Percentiles rank a stretch among this genome's conserved stretches.
Evolutionary conservation across 2,329 filamentous ascomycete genomes (phyloP).

Genomic region (Pseudonectria foliicola): DNA sequence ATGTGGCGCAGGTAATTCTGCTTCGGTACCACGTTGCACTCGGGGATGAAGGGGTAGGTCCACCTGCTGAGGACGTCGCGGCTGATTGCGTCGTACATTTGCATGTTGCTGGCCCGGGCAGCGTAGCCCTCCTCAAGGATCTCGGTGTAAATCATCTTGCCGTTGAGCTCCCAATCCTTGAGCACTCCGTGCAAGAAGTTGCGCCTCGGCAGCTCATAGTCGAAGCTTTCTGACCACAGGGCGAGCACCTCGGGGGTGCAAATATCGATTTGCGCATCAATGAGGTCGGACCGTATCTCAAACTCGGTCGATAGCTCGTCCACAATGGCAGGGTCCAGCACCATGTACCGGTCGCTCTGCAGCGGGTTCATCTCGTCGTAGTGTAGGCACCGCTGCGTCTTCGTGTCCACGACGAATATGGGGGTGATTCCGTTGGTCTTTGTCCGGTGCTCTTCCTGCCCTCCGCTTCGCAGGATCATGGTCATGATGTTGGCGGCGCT

Average conservation of each 20-base stretch:
- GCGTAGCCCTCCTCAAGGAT: conserved; percentile 79
- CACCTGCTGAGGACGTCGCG: conserved; percentile 80
- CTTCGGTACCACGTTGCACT: conserved; percentile 73
- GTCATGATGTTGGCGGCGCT: conserved; percentile 98
- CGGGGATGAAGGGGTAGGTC: conserved; percentile 83
- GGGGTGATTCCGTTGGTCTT: conserved; percentile 70
- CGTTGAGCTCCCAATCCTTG: conserved; percentile 95
- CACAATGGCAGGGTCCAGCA: conserved; percentile 73
- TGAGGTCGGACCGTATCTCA: conserved; percentile 77
- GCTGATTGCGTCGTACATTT: conserved; percentile 83
- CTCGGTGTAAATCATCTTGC: conserved; percentile 91
- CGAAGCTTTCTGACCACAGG: conserved; percentile 95
- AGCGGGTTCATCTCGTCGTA: conserved; percentile 84
- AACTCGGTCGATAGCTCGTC: conserved; percentile 63
- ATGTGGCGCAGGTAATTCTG: conserved; percentile 68
- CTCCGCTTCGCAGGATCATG: conserved; percentile 76
- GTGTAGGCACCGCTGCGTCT: conserved; percentile 75
- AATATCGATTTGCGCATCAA: conserved; percentile 94
- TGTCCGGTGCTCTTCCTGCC: conserved; percentile 61
- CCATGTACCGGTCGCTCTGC: conserved; percentile 56
- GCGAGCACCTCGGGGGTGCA: conserved; percentile 94
- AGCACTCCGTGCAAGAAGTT: conserved; percentile 89
- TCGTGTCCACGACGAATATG: conserved; percentile 79
- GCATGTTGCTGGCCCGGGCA: conserved; percentile 76
- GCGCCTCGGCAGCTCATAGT: conserved; percentile 82